Conservation (phyloP, 805 yeast species). For the Kuraishia capsulata region DNA sequence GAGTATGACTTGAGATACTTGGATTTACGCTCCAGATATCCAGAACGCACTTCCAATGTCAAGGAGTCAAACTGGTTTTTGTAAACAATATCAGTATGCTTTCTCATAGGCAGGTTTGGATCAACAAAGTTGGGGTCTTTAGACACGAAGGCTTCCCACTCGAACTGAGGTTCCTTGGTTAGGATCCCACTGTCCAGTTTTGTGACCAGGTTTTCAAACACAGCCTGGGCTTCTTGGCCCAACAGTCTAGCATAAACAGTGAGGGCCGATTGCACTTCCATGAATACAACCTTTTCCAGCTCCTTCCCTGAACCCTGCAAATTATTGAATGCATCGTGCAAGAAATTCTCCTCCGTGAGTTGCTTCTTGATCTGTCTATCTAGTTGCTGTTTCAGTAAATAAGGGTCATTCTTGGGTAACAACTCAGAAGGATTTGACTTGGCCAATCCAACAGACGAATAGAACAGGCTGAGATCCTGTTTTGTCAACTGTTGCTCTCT, state of each 20-base stretch:
- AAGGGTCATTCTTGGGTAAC: constrained; percentile 68
- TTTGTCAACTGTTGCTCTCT: constrained; percentile 65
- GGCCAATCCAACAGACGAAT: constrained; percentile 58
- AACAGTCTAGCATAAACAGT: constrained; percentile 61
- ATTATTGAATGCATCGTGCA: constrained; percentile 83
- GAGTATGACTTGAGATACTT: constrained; percentile 89
- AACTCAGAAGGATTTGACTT: constrained; percentile 34
- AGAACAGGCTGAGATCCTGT: constrained; percentile 40
- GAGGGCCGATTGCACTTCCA: constrained; percentile 78
- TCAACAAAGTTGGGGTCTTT: constrained; percentile 67
- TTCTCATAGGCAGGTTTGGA: constrained; percentile 52
- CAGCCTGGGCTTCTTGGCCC: constrained; percentile 65
- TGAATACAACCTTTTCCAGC: constrained; percentile 78
- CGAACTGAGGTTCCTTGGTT: constrained; percentile 68
- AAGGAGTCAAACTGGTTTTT: constrained; percentile 63
- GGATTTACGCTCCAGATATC: constrained; percentile 81
- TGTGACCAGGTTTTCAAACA: constrained; percentile 57
- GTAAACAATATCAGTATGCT: constrained; percentile 51
- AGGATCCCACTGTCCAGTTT: constrained; percentile 62
- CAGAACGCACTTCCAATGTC: constrained; percentile 61
- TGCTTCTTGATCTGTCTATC: constrained; percentile 76
- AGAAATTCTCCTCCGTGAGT: constrained; percentile 72
- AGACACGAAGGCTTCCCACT: constrained; percentile 80
- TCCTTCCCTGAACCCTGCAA: constrained; percentile 83
- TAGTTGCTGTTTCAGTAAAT: constrained; percentile 56